Evolutionary conservation across 2,329 filamentous ascomycete genomes (phyloP).

Genomic region (Fusarium brevicatenulatum): DNA sequence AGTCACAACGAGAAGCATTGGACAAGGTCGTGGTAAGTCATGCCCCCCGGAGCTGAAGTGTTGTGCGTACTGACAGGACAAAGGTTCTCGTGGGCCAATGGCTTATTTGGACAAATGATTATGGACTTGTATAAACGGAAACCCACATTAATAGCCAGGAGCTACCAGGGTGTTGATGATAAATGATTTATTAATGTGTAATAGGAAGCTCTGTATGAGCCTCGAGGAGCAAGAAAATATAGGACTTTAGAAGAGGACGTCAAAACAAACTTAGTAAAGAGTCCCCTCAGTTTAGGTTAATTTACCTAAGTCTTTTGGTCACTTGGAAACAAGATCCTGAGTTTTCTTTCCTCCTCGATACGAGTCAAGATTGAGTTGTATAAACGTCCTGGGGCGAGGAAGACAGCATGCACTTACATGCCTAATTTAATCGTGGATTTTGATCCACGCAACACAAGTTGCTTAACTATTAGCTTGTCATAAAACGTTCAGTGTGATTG

Average conservation of each 20-base stretch:
- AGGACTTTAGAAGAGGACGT: not conserved
- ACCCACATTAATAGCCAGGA: slow-evolving; percentile 68
- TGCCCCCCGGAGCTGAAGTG: not conserved
- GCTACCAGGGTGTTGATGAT: slow-evolving; percentile 53
- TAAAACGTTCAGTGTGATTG: not conserved
- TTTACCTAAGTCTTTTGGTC: not conserved
- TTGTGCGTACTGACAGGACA: slow-evolving; percentile 31
- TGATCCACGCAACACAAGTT: not conserved
- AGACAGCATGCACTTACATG: not conserved
- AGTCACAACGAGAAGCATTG: slow-evolving; percentile 47
- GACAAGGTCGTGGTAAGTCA: slow-evolving; percentile 51
- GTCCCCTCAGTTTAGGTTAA: not conserved
- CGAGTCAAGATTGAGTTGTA: not conserved
- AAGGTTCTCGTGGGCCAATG: slow-evolving; percentile 91
- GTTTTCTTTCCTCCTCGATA: not conserved
- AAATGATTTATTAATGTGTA: not conserved
- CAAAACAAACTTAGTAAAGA: not conserved
- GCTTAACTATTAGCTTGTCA: not conserved
- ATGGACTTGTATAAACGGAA: slow-evolving; percentile 79
- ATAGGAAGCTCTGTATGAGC: not conserved
- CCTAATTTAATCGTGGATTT: not conserved
- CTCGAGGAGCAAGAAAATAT: not conserved
- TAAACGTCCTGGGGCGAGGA: not conserved
- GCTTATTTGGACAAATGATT: slow-evolving; percentile 85
- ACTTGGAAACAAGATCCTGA: not conserved